Base-by-base conservation (phyloP, 73 alveolate species). In the Paramecium octaurelia region DNA sequence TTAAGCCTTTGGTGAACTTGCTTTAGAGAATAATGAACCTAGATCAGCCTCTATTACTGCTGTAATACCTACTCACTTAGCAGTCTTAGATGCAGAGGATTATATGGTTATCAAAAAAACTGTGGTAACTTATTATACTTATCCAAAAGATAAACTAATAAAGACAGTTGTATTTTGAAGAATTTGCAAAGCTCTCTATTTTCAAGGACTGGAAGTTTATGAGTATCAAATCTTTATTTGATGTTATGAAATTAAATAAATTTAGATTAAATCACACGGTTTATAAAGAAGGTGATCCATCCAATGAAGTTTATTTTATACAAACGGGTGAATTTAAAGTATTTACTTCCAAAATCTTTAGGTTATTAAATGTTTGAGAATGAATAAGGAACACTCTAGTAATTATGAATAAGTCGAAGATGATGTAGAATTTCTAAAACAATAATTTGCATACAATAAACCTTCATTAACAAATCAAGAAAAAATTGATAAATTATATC, bases 1-100 rank as follows among this genome's bases (percentile, higher is more conserved):
- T 3, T 77, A 89, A 89, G 50, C 83, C 12, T 89, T 89, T 89
- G 94, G 94, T 34, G 94, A 89, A 54, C 85, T 89, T 8, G 94
- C 94, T 8, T 40, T 89, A 23, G 68, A 59, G 14, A 71, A 71
- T 43, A 68, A 89, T 89, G 77, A 58, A 27, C 94, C 94, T n/a
- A 69, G 94, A 73, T 59, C 92, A 27, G 94, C 94, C 8, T 27
- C 86, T 44, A 71, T 89, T 14, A 89, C 54, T 11, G 84, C 84
- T 71, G 50, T 46, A 3, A 46, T 12, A 5, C 60, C 57, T 3
- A 46, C 85, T 34, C 94, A 89, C 42, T 71, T 89, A 59, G 94
- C 92, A 18, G 92, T 89, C 2, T 71, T 89, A 40, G 90, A 89
- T 24, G 71, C 86, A 6, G 91, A 80, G 12, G 91, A 80, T 80